Base-by-base conservation (phyloP, 129 eudicot genomes). In the Flaveria brownii region DNA sequence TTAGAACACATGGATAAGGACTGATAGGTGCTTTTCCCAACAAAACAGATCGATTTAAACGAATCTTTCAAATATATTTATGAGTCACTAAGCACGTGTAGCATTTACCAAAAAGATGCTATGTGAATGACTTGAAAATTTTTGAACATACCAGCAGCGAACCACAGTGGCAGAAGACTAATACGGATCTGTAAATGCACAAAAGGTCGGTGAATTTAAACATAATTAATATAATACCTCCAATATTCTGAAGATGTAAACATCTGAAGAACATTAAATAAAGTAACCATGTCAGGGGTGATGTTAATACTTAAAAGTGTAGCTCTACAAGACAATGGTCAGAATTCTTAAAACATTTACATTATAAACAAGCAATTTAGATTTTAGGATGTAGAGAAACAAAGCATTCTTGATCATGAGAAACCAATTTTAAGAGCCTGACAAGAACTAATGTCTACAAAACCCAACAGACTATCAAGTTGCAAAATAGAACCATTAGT, bases 141-240 rank as follows among this genome's bases (percentile, higher is more conserved):
- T 63, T 47, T 66, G 51, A 68, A 71, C 86, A 71, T 88, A 93
- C 98, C 98, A 82, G 85, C 80, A 47, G 75, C 77, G 80, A 85
- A 94, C 88, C 93, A 84, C 78, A 89, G 78, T 0, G 98, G 97
- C 80, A 94, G 86, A 47, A 94, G 93, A 79, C 67, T 60, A 47
- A 82, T 28, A 68, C 92, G 97, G 16, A 88, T 87, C 93, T 93
- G 95, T 71, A 76, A 72, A 25, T 47, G 41, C 39, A 68, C 59
- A 61, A 25, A 64, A 61, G 23, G 61, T 55, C 12, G 55, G 61
- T 20, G 42, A 71, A 33, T 78, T 9, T 25, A 64, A 68, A 61
- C 56, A 62, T 57, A 16, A 49, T 45, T 74, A 74, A 11, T 39
- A 80, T 42, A 73, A 42, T 39, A 66, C 65, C 43, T n/a, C 50